Conservation (phyloP, 805 yeast species). For the Hanseniaspora vineae region DNA sequence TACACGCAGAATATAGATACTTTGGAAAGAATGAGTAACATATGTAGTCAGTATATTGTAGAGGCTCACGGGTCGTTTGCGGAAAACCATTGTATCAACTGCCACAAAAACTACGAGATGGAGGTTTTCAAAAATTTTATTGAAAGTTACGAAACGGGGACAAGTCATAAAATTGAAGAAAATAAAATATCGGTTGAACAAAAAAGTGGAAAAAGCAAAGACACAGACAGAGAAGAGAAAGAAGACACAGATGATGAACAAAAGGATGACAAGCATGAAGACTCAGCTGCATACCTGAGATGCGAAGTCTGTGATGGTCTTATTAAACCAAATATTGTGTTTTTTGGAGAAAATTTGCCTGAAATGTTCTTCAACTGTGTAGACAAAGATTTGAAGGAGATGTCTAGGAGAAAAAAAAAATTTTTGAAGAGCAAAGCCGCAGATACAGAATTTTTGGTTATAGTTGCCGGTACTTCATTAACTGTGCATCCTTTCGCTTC, state of each 20-base stretch:
- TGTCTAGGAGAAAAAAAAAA: constrained; percentile 23
- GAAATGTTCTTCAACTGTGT: constrained; percentile 49
- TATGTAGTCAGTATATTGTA: constrained; percentile 47
- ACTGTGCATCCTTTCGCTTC: constrained; percentile 86
- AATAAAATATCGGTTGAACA: too few species aligned
- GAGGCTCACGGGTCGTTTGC: constrained; percentile 97
- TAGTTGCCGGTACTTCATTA: constrained; percentile 87
- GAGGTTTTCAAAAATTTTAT: constrained; percentile 32
- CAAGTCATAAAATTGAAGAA: too few species aligned
- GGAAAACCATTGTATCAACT: constrained; percentile 67
- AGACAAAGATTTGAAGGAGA: constrained; percentile 35
- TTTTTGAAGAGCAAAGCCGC: constrained; percentile 14
- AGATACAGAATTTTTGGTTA: constrained; percentile 46
- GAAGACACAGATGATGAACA: too few species aligned
- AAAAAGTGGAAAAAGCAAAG: constrained; percentile 6
- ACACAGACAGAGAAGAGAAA: constrained; percentile 12
- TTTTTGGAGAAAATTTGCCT: constrained; percentile 87
- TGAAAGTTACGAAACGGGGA: constrained; percentile 7
- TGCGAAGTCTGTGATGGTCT: constrained; percentile 60
- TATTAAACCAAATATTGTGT: constrained; percentile 88
- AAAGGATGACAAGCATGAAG: too few species aligned
- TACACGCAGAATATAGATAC: constrained; percentile 94
- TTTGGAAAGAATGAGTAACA: constrained; percentile 74
- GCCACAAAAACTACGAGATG: constrained; percentile 40
- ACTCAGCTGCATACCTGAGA: constrained; percentile 19